Evolutionary conservation across 352 stramenopile genomes (phyloP).

Genomic region (Globisporangium splendens): DNA sequence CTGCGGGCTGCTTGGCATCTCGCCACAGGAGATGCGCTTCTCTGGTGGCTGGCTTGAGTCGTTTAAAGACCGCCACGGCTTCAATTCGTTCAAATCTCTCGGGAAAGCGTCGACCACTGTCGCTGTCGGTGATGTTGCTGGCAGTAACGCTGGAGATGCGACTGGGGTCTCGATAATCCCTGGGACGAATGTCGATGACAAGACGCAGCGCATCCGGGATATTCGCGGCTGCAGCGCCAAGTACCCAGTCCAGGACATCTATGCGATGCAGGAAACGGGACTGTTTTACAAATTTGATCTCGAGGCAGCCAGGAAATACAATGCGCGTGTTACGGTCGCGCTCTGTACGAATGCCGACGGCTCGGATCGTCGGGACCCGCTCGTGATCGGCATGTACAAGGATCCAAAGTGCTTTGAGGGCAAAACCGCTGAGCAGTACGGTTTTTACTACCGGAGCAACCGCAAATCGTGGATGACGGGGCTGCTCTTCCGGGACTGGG

Average conservation of each 20-base stretch:
- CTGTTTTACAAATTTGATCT: conserved; percentile 11
- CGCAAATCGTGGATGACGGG: conserved; percentile 15
- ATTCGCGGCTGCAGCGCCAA: not conserved
- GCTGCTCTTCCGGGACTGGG: conserved; percentile 16
- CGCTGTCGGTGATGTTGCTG: too few relatives aligned
- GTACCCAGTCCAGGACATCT: conserved; percentile 14
- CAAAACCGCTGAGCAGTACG: conserved; percentile 8
- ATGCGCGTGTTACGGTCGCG: conserved; percentile 10
- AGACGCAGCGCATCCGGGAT: not conserved
- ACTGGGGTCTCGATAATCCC: too few relatives aligned
- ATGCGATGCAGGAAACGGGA: conserved; percentile 13
- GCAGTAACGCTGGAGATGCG: too few relatives aligned
- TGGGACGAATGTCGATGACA: not conserved
- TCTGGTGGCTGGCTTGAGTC: conserved; percentile 7
- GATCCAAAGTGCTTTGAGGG: conserved; percentile 13
- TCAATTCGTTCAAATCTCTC: conserved; percentile 5
- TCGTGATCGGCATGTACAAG: conserved; percentile 9
- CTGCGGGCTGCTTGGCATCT: not conserved
- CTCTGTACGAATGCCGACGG: conserved; percentile 13
- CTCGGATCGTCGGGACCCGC: conserved; percentile 13
- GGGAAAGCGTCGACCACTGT: too few relatives aligned
- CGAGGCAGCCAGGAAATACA: not conserved
- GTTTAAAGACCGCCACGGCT: conserved; percentile 8
- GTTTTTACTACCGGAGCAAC: conserved; percentile 17
- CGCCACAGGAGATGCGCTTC: conserved; percentile 1